Base-by-base conservation (phyloP, 257 asterid genomes). In the Solanum habrochaites region DNA sequence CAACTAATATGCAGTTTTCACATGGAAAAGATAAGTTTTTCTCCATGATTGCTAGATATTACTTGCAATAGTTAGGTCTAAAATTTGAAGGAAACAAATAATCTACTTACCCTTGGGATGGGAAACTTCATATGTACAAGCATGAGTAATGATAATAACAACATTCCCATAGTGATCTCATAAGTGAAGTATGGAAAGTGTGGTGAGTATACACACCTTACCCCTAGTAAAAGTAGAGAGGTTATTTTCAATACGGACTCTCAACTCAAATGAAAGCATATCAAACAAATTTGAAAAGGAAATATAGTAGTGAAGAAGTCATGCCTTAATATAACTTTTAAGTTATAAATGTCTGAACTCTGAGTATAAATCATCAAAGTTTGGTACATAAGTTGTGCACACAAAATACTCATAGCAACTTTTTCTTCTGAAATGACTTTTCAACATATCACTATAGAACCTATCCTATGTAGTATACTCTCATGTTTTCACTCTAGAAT, bases 381-480 rank as follows among this genome's bases (percentile, higher is more conserved):
- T 25, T 14, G 15, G 2, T 78, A 56, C 27, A 78, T 8, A 78
- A 45, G 39, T 45, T 45, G 84, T 27, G 8, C 83, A n/a, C 62
- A 45, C 39, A 45, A 32, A 78, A 80, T 78, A 45, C 83, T 78
- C 40, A 4, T 7, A 70, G 4, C 83, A 25, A 77, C 62, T 75
- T 42, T 40, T 40, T n/a, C 83, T 77, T 49, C 39, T 39, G 81
- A 49, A 86, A 81, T 67, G 64, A 64, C 87, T 87, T 32, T 66
- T 88, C 71, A 89, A 91, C 82, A 91, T 32, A 32, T 77, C 87
- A 75, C 88, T 75, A 45, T 85, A 85, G 49, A 84, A 78, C 90
- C 87, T 87, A 86, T 40, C 75, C 90, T 89, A 91, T 93, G 93
- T 91, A 89, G 90, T 91, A 88, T 91, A 56, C 32, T 82, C 83